Base-by-base conservation (phyloP, 805 yeast species). In the Candida palmyrensis region DNA sequence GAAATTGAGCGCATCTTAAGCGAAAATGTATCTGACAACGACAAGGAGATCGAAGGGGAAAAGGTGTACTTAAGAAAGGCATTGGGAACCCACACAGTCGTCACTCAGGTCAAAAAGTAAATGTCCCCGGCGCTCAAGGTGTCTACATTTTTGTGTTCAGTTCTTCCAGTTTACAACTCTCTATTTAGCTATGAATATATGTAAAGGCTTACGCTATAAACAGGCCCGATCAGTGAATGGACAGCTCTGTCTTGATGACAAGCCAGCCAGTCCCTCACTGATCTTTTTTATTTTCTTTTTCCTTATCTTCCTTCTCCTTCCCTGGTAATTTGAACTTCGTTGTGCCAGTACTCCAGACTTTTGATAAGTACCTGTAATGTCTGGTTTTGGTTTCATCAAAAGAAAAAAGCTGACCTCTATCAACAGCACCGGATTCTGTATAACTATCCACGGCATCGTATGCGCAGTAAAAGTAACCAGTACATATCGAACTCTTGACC, bases 391-490 rank as follows among this genome's bases (percentile, higher is more conserved):
- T 45, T 11, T 36, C 35, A 13, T 42, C 42, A 33, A 55, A 62
- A 16, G 35, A 41, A 33, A 55, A 54, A 2, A 56, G 23, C 3
- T 28, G 31, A 1, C 69, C 69, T 3, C 36, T 32, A 12, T 47
- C 53, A 17, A 15, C 22, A 4, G 33, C 27, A 14, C 26, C 25
- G 3, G 17, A 10, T 7, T 27, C 9, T 1, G 30, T 16, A 29
- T 50, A 44, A 18, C 52, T 44, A 15, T 47, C 53, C 2, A 62
- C 41, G 18, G 42, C 31, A 38, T 54, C 55, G 40, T 58, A 66
- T 0, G 68, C 71, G 46, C 72, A 66, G 31, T 66, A 63, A 29
- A 53, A 46, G 38, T 66, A 65, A 10, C 59, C 59, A 9, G 49
- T 36, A 40, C 72, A 66, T 14, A 53, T 37, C 0, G 49, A 44